Base-by-base conservation (phyloP, 768 basidiomycete genomes). In the Coprinopsis marcescibilis region DNA sequence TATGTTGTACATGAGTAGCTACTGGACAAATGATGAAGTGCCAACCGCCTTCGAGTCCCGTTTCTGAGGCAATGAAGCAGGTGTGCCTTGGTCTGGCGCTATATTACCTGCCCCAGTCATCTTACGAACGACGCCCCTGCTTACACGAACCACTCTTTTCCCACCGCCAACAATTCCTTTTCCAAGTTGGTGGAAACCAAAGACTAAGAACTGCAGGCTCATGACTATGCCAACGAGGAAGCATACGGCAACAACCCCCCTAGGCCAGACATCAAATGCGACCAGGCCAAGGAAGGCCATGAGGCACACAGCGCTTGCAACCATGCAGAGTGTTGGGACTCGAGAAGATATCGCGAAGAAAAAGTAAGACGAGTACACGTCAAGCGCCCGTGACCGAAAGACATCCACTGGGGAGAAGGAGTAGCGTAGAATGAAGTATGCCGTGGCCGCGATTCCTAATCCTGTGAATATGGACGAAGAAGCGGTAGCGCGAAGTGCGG, bases 321-420 rank as follows among this genome's bases (percentile, higher is more conserved):
- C 70, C 68, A 81, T 76, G 57, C 80, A 79, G 5, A 85, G 51
- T 0, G 76, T 72, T 0, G 85, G 85, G 11, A 85, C 64, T 17
- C 83, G 75, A 4, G 84, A 70, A 1, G 80, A 77, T 12, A 88
- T 69, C 23, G 79, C 70, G 60, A 88, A 88, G 66, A 85, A 86
- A 47, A 83, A 68, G 59, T 82, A 83, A 8, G 72, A 71, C 19
- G 66, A 69, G 52, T 78, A 82, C 25, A 86, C 51, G 55, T 85
- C 85, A 6, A 56, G 60, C 0, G 85, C 73, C 20, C 73, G 70
- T 3, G 34, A 51, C 75, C 81, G 59, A 17, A 13, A 19, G 41
- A 40, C 23, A 24, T 10, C 4, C 5, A 34, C 5, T 1, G 48
- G 40, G 20, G 48, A 42, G 41, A 49, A 78, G 51, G 66, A 72